A percentile compares a stretch with the other conserved stretches of the same genome.
These are phyloP conservation scores for Periconia digitata DNA, from an alignment of 2,329 filamentous ascomycete species.

Conservation along the genomic window DNA sequence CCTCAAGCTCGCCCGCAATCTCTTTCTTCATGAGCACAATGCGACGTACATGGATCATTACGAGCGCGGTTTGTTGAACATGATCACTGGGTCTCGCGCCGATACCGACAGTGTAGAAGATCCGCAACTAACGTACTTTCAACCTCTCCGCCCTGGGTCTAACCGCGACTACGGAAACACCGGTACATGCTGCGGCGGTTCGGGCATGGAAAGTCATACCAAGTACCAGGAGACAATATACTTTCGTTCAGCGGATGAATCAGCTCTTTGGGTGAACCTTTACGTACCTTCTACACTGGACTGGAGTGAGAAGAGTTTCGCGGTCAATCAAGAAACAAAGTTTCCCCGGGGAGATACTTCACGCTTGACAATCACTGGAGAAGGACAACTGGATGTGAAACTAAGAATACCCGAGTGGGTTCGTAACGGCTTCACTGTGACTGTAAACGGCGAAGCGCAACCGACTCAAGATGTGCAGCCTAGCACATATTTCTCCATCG, in stretches of 20 bases:
- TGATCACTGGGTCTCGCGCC: constrained; percentile 15
- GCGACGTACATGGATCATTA: constrained; percentile 18
- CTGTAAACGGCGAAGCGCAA: constrained; percentile 8
- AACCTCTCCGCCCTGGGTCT: constrained; percentile 11
- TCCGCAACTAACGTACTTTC: constrained; percentile 16
- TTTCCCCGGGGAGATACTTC: constrained; percentile 13
- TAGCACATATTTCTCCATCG: constrained; percentile 11
- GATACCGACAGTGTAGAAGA: constrained; percentile 8
- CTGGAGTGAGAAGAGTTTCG: constrained; percentile 9
- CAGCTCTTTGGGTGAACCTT: constrained; percentile 13
- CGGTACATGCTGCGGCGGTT: constrained; percentile 15
- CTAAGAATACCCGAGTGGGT: constrained; percentile 14
- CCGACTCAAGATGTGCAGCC: not conserved
- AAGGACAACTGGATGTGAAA: constrained; percentile 12
- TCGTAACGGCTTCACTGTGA: constrained; percentile 10
- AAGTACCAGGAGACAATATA: constrained; percentile 19
- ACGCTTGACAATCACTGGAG: constrained; percentile 11
- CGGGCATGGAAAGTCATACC: constrained; percentile 16
- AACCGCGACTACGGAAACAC: constrained; percentile 15
- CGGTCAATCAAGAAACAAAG: constrained; percentile 10
- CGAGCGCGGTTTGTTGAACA: constrained; percentile 17
- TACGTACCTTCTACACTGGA: constrained; percentile 11
- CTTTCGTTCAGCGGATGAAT: constrained; percentile 12
- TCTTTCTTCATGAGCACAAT: constrained; percentile 16
- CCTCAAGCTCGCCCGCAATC: constrained; percentile 14